Evolutionary conservation across 164 flowering plant species (phyloP).

Genomic region (Protea cynaroides): DNA sequence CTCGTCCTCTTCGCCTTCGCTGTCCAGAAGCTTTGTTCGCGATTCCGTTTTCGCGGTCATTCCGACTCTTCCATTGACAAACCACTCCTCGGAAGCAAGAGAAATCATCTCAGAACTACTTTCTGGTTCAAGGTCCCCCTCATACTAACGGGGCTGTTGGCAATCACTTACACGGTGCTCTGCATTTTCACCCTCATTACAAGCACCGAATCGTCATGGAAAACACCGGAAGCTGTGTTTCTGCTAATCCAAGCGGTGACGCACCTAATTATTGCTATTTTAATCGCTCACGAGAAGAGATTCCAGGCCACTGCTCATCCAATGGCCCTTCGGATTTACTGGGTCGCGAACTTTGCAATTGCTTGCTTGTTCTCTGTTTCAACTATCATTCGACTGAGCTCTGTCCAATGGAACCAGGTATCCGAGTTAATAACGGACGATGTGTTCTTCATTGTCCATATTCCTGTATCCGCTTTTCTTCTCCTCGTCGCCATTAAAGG

Average conservation of each 20-base stretch:
- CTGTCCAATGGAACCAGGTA: constrained; percentile 8
- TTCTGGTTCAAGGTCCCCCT: constrained; percentile 54
- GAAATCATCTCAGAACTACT: constrained; percentile 21
- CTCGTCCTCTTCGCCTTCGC: constrained; percentile 34
- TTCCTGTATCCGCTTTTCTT: constrained; percentile 45
- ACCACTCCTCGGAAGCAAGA: constrained; percentile 28
- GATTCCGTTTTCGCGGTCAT: constrained; percentile 18
- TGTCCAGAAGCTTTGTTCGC: constrained; percentile 38
- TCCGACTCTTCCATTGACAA: constrained; percentile 24
- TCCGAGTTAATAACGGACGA: constrained; percentile 46
- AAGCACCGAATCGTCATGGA: constrained; percentile 33
- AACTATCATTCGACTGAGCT: constrained; percentile 35
- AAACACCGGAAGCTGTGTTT: constrained; percentile 41
- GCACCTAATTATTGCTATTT: constrained; percentile 30
- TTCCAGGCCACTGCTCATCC: constrained; percentile 63
- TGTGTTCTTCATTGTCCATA: constrained; percentile 29
- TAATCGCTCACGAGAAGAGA: constrained; percentile 69
- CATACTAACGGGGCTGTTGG: constrained; percentile 34
- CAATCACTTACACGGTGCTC: constrained; percentile 29
- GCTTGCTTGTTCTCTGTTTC: constrained; percentile 41
- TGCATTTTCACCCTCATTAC: constrained; percentile 37
- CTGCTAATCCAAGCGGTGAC: constrained; percentile 63
- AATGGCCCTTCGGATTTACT: constrained; percentile 53
- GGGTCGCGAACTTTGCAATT: constrained; percentile 45
- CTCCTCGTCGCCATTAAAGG: constrained; percentile 48